phyloP scores from a whole-genome alignment of 192 early-diverging fungal species.

The Kappamyces sp. region DNA sequence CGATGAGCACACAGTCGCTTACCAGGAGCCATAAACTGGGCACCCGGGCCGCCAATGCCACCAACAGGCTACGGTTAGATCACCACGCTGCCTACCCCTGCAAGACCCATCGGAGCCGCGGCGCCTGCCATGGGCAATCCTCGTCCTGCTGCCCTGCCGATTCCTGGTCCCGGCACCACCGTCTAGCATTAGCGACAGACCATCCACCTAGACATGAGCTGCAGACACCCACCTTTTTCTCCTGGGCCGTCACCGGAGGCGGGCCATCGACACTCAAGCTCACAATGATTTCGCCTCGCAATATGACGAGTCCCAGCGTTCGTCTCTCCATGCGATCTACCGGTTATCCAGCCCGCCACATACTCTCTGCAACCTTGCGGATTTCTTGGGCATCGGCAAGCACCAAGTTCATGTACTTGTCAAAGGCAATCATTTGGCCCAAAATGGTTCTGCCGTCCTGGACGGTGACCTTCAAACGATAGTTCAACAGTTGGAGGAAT shows the following conservation, averaged over 20 bases:
- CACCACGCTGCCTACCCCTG: slow-evolving; percentile 51
- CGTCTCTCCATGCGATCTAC: slow-evolving; percentile 79
- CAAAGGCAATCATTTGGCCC: slow-evolving; percentile 98
- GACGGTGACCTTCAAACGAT: slow-evolving; percentile 86
- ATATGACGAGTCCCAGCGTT: slow-evolving; percentile 85
- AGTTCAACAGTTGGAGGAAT: slow-evolving; percentile 92
- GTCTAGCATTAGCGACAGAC: slow-evolving; percentile 42
- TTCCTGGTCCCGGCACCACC: slow-evolving; percentile 22
- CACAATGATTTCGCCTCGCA: slow-evolving; percentile 90
- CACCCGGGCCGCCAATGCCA: slow-evolving; percentile 90
- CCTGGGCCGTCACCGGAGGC: slow-evolving; percentile 62
- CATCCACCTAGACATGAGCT: slow-evolving; percentile 48
- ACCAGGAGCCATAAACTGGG: slow-evolving; percentile 82
- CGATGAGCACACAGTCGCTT: not conserved
- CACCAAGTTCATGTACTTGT: slow-evolving; percentile 99
- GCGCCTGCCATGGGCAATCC: slow-evolving; percentile 52
- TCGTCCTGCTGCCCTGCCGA: slow-evolving; percentile 66
- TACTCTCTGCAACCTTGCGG: slow-evolving; percentile 67
- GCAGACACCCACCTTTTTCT: slow-evolving; percentile 18
- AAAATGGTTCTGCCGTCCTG: slow-evolving; percentile 86
- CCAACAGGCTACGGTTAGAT: slow-evolving; percentile 57
- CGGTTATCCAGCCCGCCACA: not conserved
- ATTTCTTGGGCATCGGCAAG: slow-evolving; percentile 97
- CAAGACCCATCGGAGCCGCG: slow-evolving; percentile 26
- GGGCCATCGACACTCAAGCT: slow-evolving; percentile 84